Evolutionary conservation across 257 asterid genomes (phyloP).

Genomic region (Penstemon eatonii): DNA sequence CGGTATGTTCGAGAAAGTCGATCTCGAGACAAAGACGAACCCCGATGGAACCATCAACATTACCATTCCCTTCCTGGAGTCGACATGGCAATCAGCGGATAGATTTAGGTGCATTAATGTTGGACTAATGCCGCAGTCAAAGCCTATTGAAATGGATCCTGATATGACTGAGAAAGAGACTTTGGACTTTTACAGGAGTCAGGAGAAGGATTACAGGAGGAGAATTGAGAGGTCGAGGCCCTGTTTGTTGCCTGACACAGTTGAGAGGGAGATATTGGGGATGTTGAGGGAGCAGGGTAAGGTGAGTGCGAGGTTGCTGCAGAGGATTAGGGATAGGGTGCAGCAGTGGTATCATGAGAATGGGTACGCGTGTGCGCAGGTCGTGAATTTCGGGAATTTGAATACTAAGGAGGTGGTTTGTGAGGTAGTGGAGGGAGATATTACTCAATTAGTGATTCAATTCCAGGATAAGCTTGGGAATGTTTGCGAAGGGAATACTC

Average conservation of each 20-base stretch:
- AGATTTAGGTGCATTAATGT: slow-evolving; percentile 87
- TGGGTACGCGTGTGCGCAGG: slow-evolving; percentile 92
- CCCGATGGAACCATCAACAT: slow-evolving; percentile 78
- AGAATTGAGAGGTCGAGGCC: slow-evolving; percentile 80
- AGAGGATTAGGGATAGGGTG: slow-evolving; percentile 90
- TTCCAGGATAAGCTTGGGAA: slow-evolving; percentile 98
- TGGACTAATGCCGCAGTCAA: slow-evolving; percentile 82
- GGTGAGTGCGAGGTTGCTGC: slow-evolving; percentile 91
- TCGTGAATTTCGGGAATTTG: slow-evolving; percentile 94
- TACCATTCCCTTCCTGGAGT: slow-evolving; percentile 73
- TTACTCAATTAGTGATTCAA: slow-evolving; percentile 80
- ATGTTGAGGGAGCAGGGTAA: slow-evolving; percentile 74
- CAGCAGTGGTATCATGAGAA: slow-evolving; percentile 97
- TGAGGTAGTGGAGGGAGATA: slow-evolving; percentile 99
- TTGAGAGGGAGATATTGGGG: slow-evolving; percentile 63
- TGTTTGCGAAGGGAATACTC: slow-evolving; percentile 89
- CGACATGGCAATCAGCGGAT: slow-evolving; percentile 89
- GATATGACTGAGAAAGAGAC: slow-evolving; percentile 95
- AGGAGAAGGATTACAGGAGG: slow-evolving; percentile 76
- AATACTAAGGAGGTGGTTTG: slow-evolving; percentile 92
- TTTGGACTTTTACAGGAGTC: slow-evolving; percentile 59
- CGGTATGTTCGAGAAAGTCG: slow-evolving; percentile 95
- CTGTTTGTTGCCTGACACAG: slow-evolving; percentile 75
- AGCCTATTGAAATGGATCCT: slow-evolving; percentile 88
- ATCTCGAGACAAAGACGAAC: slow-evolving; percentile 74